Conservation (phyloP, 1,139 yeast genomes). For the Yamadazyma triangularis region DNA sequence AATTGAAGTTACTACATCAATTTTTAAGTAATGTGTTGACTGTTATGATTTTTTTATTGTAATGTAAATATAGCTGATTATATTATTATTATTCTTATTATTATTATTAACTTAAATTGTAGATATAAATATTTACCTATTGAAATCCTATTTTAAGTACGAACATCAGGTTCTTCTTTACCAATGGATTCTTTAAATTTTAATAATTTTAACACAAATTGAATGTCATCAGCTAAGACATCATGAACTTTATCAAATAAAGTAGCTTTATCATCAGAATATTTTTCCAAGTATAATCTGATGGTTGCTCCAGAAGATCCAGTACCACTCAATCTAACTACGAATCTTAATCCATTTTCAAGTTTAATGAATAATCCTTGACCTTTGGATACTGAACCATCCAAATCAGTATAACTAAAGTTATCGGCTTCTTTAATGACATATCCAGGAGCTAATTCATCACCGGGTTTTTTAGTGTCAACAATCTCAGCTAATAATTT, state of each 20-base stretch:
- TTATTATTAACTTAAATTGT: too few relatives aligned
- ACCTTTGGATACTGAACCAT: conserved; percentile 84
- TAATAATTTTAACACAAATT: conserved; percentile 61
- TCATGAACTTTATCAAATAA: conserved; percentile 59
- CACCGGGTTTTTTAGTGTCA: conserved; percentile 35
- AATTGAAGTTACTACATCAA: background rate
- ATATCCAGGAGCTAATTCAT: conserved; percentile 41
- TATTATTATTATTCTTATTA: too few relatives aligned
- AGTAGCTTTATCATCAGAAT: conserved; percentile 54
- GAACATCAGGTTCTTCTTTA: conserved; percentile 84
- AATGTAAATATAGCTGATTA: background rate
- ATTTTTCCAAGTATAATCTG: conserved; percentile 85
- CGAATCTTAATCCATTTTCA: conserved; percentile 77
- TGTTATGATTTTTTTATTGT: background rate
- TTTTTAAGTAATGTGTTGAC: conserved; percentile 1
- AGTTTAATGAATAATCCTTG: conserved; percentile 90
- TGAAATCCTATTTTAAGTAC: too few relatives aligned
- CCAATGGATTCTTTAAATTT: conserved; percentile 73
- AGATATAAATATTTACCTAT: too few relatives aligned
- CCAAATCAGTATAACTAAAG: conserved; percentile 89
- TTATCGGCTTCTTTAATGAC: conserved; percentile 74
- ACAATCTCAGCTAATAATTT: conserved; percentile 45
- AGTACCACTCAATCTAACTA: conserved; percentile 92
- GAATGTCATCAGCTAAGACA: conserved; percentile 60
- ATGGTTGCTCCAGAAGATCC: conserved; percentile 98